phyloP scores from a whole-genome alignment of 2,329 filamentous ascomycete genomes.

The Bipolaris sorokiniana region DNA sequence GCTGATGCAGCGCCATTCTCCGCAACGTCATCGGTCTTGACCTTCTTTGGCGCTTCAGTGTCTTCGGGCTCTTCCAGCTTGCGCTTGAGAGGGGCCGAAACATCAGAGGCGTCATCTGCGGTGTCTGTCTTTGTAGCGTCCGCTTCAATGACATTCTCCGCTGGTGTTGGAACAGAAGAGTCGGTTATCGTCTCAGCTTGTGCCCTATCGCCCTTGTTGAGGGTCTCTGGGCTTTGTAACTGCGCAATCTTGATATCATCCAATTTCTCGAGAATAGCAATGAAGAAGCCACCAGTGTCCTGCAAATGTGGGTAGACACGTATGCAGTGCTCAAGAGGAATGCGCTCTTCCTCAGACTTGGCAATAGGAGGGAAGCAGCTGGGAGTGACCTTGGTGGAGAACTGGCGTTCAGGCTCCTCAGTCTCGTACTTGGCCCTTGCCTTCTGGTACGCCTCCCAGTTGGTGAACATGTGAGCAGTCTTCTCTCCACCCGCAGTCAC shows the following conservation, averaged over 20 bases:
- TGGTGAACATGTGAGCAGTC: constrained; percentile 76
- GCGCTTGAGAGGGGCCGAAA: constrained; percentile 44
- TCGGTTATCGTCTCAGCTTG: constrained; percentile 28
- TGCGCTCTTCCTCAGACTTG: constrained; percentile 59
- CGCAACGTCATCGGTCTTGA: constrained; percentile 36
- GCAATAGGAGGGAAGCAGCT: constrained; percentile 80
- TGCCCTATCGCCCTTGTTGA: constrained; percentile 32
- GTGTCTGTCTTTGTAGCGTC: constrained; percentile 28
- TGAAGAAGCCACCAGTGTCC: constrained; percentile 97
- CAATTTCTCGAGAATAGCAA: constrained; percentile 91
- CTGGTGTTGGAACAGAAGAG: constrained; percentile 29
- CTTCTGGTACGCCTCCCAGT: constrained; percentile 80
- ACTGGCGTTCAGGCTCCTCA: constrained; percentile 64
- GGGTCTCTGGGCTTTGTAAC: constrained; percentile 34
- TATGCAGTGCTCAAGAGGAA: constrained; percentile 90
- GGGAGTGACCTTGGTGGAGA: constrained; percentile 62
- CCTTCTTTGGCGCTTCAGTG: constrained; percentile 38
- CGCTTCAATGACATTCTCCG: constrained; percentile 33
- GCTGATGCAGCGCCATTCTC: constrained; percentile 20
- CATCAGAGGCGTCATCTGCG: constrained; percentile 18
- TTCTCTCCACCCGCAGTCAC: constrained; percentile 64
- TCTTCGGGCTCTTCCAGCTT: constrained; percentile 49
- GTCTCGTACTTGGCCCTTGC: constrained; percentile 65
- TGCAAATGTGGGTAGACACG: constrained; percentile 94
- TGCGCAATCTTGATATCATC: constrained; percentile 62